These are phyloP conservation scores for Pyrenopolyporus hunteri DNA, from an alignment of 495 filamentous ascomycete species.

Conservation along the genomic window DNA sequence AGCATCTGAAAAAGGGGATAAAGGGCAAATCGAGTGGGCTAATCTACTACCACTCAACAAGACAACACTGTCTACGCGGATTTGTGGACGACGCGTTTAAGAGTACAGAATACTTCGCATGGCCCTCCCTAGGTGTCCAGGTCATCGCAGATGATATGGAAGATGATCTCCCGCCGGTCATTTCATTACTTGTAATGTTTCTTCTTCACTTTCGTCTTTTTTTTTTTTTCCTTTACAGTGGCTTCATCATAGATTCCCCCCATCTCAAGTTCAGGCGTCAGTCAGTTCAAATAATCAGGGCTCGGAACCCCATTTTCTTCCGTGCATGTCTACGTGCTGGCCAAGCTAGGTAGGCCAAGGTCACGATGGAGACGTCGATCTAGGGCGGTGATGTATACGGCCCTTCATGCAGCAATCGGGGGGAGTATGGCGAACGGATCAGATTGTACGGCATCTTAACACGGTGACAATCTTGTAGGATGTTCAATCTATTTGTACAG, in stretches of 20 bases:
- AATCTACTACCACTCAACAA: conserved; percentile 21
- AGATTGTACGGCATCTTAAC: too few relatives aligned
- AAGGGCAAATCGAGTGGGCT: conserved; percentile 29
- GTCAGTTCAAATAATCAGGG: conserved; percentile 37
- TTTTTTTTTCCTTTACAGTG: conserved; percentile 39
- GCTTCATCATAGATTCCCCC: conserved; percentile 46
- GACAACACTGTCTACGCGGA: conserved; percentile 34
- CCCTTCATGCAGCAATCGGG: too few relatives aligned
- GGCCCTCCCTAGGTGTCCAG: conserved; percentile 29
- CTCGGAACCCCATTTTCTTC: conserved; percentile 1
- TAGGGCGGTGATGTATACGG: too few relatives aligned
- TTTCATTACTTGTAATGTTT: conserved; percentile 49
- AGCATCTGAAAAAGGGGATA: conserved; percentile 35
- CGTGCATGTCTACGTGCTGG: conserved; percentile 10
- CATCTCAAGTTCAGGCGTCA: conserved; percentile 44
- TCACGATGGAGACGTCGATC: background rate
- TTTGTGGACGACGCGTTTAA: conserved; percentile 34
- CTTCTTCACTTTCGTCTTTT: conserved; percentile 39
- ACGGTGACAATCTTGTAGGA: too few relatives aligned
- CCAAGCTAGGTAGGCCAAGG: background rate
- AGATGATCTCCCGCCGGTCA: conserved; percentile 41
- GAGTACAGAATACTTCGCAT: conserved; percentile 29
- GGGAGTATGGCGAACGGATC: too few relatives aligned
- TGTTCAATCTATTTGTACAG: too few relatives aligned
- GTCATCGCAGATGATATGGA: conserved; percentile 39